Percentiles rank a stretch among this genome's conserved stretches.
phyloP scores from a whole-genome alignment of 208 protist genomes.

The Leishmania guyanensis region DNA sequence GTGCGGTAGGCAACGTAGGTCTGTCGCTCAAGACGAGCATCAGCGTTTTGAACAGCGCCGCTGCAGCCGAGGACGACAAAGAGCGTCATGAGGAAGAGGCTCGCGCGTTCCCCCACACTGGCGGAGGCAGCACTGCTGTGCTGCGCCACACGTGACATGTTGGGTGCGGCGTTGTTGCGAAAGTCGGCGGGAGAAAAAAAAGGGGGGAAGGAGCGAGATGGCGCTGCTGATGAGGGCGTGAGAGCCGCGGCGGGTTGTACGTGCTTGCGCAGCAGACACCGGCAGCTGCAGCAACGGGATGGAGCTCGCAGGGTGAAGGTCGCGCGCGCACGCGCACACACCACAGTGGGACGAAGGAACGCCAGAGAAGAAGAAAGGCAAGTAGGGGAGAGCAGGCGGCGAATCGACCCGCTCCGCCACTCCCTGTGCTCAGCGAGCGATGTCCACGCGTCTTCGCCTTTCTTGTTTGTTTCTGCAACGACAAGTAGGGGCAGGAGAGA shows the following conservation, averaged over 20 bases:
- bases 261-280: too few species aligned
- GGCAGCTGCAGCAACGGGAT: too few species aligned
- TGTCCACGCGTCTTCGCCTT: neutral
- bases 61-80: constrained; percentile 7
- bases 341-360: too few species aligned
- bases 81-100: neutral
- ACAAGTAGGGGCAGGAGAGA: neutral
- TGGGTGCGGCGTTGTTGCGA: neutral
- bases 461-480: neutral
- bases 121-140: neutral
- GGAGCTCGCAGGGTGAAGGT: neutral
- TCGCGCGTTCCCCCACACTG: neutral
- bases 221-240: neutral
- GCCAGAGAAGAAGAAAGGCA: neutral
- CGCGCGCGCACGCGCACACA: neutral
- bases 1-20: constrained; percentile 29
- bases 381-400: neutral
- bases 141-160: neutral
- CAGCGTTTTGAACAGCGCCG: neutral
- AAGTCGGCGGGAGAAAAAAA: neutral
- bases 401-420: neutral
- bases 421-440: neutral
- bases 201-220: neutral
- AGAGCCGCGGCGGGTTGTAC: too few species aligned
- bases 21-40: constrained; percentile 22